These are phyloP conservation scores for Cardamine occulta DNA, from an alignment of 345 rosid species.

Conservation along the genomic window DNA sequence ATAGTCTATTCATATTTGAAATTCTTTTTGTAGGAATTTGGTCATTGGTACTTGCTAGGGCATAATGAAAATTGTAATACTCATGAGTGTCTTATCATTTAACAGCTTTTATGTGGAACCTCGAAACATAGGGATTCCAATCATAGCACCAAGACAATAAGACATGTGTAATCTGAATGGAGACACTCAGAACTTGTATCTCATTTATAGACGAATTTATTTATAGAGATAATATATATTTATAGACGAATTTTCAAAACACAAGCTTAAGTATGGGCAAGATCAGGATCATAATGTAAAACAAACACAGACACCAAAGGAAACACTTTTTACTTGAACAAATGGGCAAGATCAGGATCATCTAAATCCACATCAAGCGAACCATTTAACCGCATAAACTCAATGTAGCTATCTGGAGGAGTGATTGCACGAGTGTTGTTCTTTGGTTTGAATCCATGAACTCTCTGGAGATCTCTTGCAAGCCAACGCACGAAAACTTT, in stretches of 20 bases:
- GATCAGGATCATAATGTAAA: too few species aligned
- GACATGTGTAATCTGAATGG: constrained; percentile 3
- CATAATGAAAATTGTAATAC: background rate
- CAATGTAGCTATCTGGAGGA: constrained; percentile 75
- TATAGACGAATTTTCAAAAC: background rate
- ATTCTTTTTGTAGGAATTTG: background rate
- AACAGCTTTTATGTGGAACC: background rate
- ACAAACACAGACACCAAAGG: constrained; percentile 20
- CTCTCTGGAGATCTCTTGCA: constrained; percentile 70
- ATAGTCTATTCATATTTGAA: background rate
- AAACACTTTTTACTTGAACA: constrained; percentile 48
- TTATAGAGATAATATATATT: background rate
- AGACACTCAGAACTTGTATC: background rate
- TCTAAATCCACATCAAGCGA: constrained; percentile 70
- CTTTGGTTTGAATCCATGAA: constrained; percentile 60
- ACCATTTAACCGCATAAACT: constrained; percentile 67
- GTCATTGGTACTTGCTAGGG: background rate
- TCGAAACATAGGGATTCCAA: background rate
- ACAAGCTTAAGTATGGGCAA: constrained; percentile 5
- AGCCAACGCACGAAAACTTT: constrained; percentile 70
- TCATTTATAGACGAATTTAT: background rate
- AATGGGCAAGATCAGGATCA: constrained; percentile 76
- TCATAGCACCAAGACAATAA: background rate
- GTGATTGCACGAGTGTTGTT: constrained; percentile 54
- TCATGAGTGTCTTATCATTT: background rate